Percentiles rank a stretch among this genome's conserved stretches.
These are phyloP conservation scores for Podospora comata DNA, from an alignment of 495 filamentous ascomycete species.

Conservation along the genomic window DNA sequence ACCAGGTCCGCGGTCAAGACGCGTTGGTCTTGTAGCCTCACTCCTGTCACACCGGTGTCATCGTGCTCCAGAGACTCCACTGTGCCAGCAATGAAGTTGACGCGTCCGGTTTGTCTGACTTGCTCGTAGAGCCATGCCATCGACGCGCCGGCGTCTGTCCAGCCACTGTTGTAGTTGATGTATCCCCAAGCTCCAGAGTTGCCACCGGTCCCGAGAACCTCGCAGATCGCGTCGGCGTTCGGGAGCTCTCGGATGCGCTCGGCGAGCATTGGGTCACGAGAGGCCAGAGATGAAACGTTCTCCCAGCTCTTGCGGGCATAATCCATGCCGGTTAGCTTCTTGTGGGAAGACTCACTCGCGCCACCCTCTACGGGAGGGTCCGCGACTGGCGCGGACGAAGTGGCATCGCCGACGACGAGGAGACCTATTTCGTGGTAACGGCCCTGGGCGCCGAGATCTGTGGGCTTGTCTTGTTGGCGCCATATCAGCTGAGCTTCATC, in stretches of 20 bases:
- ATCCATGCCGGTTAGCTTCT: slow-evolving; percentile 49
- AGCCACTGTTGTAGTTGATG: slow-evolving; percentile 74
- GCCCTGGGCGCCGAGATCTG: slow-evolving; percentile 56
- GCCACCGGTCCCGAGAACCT: slow-evolving; percentile 46
- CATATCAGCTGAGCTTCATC: slow-evolving; percentile 65
- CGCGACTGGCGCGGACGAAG: slow-evolving; percentile 10
- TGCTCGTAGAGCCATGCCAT: slow-evolving; percentile 59
- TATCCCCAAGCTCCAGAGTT: slow-evolving; percentile 67
- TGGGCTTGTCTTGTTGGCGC: slow-evolving; percentile 56
- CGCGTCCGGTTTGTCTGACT: slow-evolving; percentile 55
- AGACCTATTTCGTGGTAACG: slow-evolving; percentile 77
- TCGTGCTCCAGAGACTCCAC: slow-evolving; percentile 55
- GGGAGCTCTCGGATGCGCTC: slow-evolving; percentile 53
- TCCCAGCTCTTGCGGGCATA: slow-evolving; percentile 67
- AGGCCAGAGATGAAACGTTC: slow-evolving; percentile 53
- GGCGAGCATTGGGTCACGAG: slow-evolving; percentile 36
- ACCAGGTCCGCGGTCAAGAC: slow-evolving; percentile 65
- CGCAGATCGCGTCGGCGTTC: slow-evolving; percentile 48
- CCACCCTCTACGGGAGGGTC: slow-evolving; percentile 6
- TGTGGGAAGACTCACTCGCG: slow-evolving; percentile 27
- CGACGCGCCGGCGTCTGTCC: slow-evolving; percentile 75
- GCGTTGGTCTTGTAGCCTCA: slow-evolving; percentile 50
- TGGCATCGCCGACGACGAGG: slow-evolving; percentile 57
- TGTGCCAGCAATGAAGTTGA: slow-evolving; percentile 61
- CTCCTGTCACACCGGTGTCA: slow-evolving; percentile 47